Base-by-base conservation (phyloP, 169 alveolate species). In the Cryptosporidium bovis region DNA sequence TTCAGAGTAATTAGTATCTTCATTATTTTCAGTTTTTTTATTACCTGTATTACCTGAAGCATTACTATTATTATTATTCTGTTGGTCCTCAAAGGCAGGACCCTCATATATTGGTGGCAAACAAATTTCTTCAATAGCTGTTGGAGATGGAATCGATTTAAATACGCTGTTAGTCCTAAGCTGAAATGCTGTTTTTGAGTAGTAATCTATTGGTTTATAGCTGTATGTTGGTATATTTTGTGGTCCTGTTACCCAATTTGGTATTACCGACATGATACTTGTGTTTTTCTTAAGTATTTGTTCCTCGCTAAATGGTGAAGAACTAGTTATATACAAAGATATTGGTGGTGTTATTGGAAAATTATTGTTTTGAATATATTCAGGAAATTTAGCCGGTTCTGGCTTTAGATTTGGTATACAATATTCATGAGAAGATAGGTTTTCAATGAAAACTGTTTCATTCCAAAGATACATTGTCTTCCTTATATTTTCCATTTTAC, bases 81-180 rank as follows among this genome's bases (percentile, higher is more conserved):
- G 40, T 0, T 69, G 67, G 4, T 13, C 66, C 1, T 53, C 83
- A 31, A 27, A 53, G 6, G 16, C 40, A 1, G 71, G 44, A 27
- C 48, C 31, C 48, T 56, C 87, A 60, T 40, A 66, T 12, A 40
- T 34, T 2, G 71, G 64, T 27, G 87, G 65, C 29, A 77, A 66
- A 27, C 87, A 77, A 0, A 77, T 66, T 44, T 77, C 87, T 12
- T 77, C 87, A 20, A 77, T 62, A 58, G 71, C 36, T 20, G 65
- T 77, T n/a, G 87, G 87, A 20, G 87, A 56, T 77, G 87, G 87
- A 24, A 77, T 77, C 13, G 87, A 77, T n/a, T 62, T 77, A 62
- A 77, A 77, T 6, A 77, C 87, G 7, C 27, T 34, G 40, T 77
- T 71, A 62, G 58, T 77, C 51, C 87, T 77, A 40, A 77, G 71